A percentile compares a stretch with the other conserved stretches of the same genome.
These are phyloP conservation scores for Chondrus crispus DNA, from an alignment of 23 red algal species.

Conservation along the genomic window DNA sequence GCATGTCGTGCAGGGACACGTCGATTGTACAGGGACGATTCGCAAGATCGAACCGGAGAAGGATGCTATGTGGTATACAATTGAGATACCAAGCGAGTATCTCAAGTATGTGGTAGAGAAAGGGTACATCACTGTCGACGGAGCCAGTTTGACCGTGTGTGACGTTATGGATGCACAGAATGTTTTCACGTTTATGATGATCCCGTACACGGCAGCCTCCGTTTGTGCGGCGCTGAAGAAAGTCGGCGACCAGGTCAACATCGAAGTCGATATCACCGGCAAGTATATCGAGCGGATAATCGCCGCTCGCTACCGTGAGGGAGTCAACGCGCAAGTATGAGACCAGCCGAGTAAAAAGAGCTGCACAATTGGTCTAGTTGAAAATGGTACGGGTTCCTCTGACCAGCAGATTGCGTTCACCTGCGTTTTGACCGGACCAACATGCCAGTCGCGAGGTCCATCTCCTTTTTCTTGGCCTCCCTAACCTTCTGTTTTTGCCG, in stretches of 20 bases:
- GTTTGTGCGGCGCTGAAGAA: constrained; percentile 65
- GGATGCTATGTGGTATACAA: constrained; percentile 83
- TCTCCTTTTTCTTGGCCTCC: constrained; percentile 25
- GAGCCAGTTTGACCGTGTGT: constrained; percentile 90
- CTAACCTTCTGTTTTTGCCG: constrained; percentile 35
- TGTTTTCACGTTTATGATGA: constrained; percentile 92
- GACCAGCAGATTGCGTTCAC: no score
- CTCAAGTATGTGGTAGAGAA: constrained; percentile 91
- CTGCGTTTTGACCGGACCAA: constrained; percentile 30
- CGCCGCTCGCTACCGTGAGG: neutral
- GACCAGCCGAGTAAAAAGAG: no score
- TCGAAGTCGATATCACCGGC: constrained; percentile 97
- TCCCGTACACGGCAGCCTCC: constrained; percentile 87
- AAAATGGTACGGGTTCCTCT: no score
- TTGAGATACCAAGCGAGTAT: constrained; percentile 22
- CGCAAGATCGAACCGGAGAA: constrained; percentile 55
- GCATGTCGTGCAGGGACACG: constrained; percentile 98
- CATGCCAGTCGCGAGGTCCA: constrained; percentile 65
- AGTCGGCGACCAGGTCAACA: constrained; percentile 79
- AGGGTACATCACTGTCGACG: constrained; percentile 92
- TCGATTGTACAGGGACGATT: constrained; percentile 88
- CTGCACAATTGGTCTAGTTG: no score
- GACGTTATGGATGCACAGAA: constrained; percentile 61
- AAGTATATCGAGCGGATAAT: constrained; percentile 94
- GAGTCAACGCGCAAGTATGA: no score